A percentile compares a stretch with the other conserved stretches of the same genome.
These are phyloP conservation scores for Phylloporus rhodoxanthus DNA, from an alignment of 768 basidiomycete species.

Conservation along the genomic window DNA sequence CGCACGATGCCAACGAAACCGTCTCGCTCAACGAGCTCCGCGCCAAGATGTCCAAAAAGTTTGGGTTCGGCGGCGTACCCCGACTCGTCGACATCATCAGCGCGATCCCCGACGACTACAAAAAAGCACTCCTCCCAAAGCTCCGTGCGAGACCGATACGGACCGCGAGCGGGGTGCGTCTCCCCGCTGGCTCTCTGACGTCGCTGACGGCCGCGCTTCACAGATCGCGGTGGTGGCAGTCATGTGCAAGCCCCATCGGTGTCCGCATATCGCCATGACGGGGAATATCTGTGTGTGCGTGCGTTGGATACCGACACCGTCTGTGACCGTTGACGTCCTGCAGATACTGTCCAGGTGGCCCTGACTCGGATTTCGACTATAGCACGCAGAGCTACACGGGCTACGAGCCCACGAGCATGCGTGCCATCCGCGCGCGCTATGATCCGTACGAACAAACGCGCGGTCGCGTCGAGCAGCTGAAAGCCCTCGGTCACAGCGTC, in stretches of 20 bases:
- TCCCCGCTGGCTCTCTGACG: background rate
- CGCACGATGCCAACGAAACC: conserved; percentile 68
- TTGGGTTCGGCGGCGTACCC: conserved; percentile 79
- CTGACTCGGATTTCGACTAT: conserved; percentile 99
- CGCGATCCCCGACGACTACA: conserved; percentile 96
- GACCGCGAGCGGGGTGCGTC: conserved; percentile 87
- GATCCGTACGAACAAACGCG: conserved; percentile 98
- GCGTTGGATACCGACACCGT: background rate
- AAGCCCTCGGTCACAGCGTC: conserved; percentile 91
- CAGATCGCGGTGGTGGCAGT: conserved; percentile 98
- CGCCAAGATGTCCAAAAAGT: conserved; percentile 84
- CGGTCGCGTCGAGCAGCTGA: conserved; percentile 92
- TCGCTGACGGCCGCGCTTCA: background rate
- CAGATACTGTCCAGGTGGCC: conserved; percentile 97
- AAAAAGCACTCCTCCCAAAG: conserved; percentile 83
- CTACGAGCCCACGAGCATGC: conserved; percentile 97
- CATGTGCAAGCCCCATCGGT: conserved; percentile 99
- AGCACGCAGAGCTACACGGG: conserved; percentile 96
- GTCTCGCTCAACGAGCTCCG: conserved; percentile 88
- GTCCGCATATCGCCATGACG: conserved; percentile 99
- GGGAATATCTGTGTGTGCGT: conserved; percentile 98
- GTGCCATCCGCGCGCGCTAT: conserved; percentile 92
- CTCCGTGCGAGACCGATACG: conserved; percentile 90
- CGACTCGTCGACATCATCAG: conserved; percentile 96
- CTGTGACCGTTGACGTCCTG: conserved; percentile 5